Evolutionary conservation across 129 eudicot genomes (phyloP).

Genomic region (Lonicera japonica): DNA sequence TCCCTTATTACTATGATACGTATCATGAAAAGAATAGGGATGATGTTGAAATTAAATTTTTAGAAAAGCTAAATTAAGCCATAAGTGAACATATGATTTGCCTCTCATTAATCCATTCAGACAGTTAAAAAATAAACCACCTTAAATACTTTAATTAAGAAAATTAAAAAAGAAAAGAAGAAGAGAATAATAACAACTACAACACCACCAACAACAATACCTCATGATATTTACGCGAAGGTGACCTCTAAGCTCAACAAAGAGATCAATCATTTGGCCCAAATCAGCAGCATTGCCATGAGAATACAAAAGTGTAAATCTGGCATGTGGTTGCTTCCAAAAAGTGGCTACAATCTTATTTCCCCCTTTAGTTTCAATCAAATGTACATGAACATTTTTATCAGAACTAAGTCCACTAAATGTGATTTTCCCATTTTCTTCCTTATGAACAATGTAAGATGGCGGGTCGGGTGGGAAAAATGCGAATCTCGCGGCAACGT

Average conservation of each 20-base stretch:
- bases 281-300: constrained; percentile 99
- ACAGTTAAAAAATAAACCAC: too few species aligned
- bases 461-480: constrained; percentile 98
- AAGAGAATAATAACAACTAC: too few species aligned
- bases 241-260: constrained; percentile 93
- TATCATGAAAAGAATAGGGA: too few species aligned
- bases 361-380: constrained; percentile 79
- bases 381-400: constrained; percentile 72
- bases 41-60: too few species aligned
- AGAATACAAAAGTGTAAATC: constrained; percentile 78
- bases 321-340: constrained; percentile 84
- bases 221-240: constrained; percentile 92
- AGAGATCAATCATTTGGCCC: constrained; percentile 91
- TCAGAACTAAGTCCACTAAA: constrained; percentile 72
- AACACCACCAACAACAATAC: too few species aligned
- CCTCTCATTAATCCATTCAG: too few species aligned
- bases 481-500: constrained; percentile 93
- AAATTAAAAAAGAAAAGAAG: background rate
- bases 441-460: constrained; percentile 63
- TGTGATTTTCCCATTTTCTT: constrained; percentile 43
- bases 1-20: too few species aligned
- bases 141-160: too few species aligned
- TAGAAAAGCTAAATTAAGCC: too few species aligned
- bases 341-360: constrained; percentile 81
- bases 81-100: too few species aligned